phyloP scores from a whole-genome alignment of 1,139 yeast species.

The Blastobotrys buckinghamii region DNA sequence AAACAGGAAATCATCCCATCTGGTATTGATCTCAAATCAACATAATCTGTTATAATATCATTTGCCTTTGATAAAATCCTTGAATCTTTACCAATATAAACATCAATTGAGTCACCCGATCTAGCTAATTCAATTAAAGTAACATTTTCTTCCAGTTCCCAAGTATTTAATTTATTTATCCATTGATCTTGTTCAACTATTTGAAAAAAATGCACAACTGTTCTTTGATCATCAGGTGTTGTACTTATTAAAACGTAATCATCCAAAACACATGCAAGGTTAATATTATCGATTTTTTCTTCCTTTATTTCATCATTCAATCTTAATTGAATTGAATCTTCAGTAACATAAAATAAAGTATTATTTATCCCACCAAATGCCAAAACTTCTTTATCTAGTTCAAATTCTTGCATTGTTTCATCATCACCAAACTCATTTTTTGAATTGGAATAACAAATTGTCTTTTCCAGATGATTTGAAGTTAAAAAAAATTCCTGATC shows the following conservation, averaged over 20 bases:
- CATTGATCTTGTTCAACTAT: background rate
- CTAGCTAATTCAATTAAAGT: background rate
- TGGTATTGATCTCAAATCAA: too few species aligned
- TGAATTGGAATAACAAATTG: too few species aligned
- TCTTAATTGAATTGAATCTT: background rate
- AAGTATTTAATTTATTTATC: background rate
- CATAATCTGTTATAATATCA: too few species aligned
- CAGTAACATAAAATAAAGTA: background rate
- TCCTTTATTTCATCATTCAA: background rate
- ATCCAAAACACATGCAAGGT: background rate
- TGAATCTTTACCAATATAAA: background rate
- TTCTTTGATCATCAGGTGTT: background rate
- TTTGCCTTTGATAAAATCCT: too few species aligned
- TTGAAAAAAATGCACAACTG: background rate
- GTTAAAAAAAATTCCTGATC: too few species aligned
- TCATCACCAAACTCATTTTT: too few species aligned
- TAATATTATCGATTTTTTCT: background rate
- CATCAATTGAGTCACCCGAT: too few species aligned
- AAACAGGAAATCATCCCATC: too few species aligned
- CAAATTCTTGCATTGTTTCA: too few species aligned
- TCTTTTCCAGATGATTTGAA: too few species aligned
- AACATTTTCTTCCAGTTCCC: background rate
- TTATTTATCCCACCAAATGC: background rate
- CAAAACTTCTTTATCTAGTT: background rate
- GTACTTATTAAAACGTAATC: background rate